Evolutionary conservation across 2,329 filamentous ascomycete genomes (phyloP).

Genomic region (Trichoderma sp.): DNA sequence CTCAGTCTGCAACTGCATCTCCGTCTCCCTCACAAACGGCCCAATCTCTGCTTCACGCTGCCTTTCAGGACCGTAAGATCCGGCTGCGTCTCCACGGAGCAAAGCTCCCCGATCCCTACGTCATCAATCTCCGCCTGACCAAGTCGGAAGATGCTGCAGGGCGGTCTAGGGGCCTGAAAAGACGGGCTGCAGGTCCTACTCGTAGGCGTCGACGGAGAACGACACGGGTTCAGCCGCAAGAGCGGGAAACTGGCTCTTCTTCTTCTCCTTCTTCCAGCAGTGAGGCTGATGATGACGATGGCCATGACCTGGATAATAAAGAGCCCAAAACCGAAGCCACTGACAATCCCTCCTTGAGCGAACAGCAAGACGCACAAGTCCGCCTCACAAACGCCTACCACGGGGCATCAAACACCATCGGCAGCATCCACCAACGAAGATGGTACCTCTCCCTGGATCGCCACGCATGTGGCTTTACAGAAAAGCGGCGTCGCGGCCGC

Average conservation of each 20-base stretch:
- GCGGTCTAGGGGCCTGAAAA: slow-evolving; percentile 28
- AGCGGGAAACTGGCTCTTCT: slow-evolving; percentile 30
- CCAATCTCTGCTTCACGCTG: slow-evolving; percentile 50
- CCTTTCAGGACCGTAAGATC: slow-evolving; percentile 59
- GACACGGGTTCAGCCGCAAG: background rate
- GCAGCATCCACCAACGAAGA: slow-evolving; percentile 65
- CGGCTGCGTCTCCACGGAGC: slow-evolving; percentile 55
- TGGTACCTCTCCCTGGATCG: slow-evolving; percentile 69
- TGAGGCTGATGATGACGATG: slow-evolving; percentile 25
- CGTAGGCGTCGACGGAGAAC: slow-evolving; percentile 23
- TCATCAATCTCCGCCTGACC: slow-evolving; percentile 56
- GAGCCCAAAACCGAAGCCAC: slow-evolving; percentile 22
- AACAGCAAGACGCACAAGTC: slow-evolving; percentile 52
- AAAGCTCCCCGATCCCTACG: slow-evolving; percentile 55
- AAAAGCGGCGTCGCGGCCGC: slow-evolving; percentile 29
- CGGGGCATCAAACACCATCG: slow-evolving; percentile 65
- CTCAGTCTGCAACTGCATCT: slow-evolving; percentile 23
- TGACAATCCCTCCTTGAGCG: slow-evolving; percentile 40
- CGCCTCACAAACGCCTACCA: slow-evolving; percentile 65
- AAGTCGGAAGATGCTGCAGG: slow-evolving; percentile 43
- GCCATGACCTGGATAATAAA: background rate
- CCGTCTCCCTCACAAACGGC: slow-evolving; percentile 35
- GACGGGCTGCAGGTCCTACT: slow-evolving; percentile 16
- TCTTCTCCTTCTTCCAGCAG: slow-evolving; percentile 19
- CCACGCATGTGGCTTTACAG: slow-evolving; percentile 57